Percentiles rank a stretch among this genome's conserved stretches.
Evolutionary conservation across 768 basidiomycete species (phyloP).

Genomic region (Termitomyces sp.): DNA sequence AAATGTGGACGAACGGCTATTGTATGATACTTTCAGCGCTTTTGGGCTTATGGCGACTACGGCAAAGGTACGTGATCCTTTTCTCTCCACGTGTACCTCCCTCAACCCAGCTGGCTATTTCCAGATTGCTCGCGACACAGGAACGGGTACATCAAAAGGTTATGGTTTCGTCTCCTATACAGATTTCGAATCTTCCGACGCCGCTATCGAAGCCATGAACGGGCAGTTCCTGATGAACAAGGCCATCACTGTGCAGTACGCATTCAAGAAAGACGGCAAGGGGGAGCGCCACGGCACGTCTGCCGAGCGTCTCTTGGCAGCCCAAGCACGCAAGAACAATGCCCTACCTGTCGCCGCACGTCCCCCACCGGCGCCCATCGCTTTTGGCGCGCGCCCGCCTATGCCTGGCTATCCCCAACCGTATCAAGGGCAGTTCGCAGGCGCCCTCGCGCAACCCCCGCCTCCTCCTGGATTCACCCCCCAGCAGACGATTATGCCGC

Average conservation of each 20-base stretch:
- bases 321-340: conserved; percentile 95
- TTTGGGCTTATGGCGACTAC: conserved; percentile 93
- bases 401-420: conserved; percentile 73
- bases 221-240: conserved; percentile 98
- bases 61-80: conserved; percentile 61
- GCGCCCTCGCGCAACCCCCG: conserved; percentile 77
- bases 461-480: conserved; percentile 80
- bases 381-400: conserved; percentile 60
- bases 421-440: conserved; percentile 93
- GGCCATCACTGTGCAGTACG: conserved; percentile 94
- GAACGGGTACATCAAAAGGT: conserved; percentile 85
- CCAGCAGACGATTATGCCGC: conserved; percentile 65
- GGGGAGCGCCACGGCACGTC: conserved; percentile 96
- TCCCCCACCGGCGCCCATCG: conserved; percentile 73
- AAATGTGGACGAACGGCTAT: conserved; percentile 87
- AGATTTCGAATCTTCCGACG: conserved; percentile 96
- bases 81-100: conserved; percentile 9
- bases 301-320: conserved; percentile 93
- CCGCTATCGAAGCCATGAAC: conserved; percentile 96
- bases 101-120: conserved; percentile 2
- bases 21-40: conserved; percentile 94
- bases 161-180: conserved; percentile 98
- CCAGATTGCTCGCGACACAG: conserved; percentile 90
- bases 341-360: conserved; percentile 77
- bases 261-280: conserved; percentile 99